Evolutionary conservation across 768 basidiomycete species (phyloP).

Genomic region (Tylopilus rubrobrunneus): DNA sequence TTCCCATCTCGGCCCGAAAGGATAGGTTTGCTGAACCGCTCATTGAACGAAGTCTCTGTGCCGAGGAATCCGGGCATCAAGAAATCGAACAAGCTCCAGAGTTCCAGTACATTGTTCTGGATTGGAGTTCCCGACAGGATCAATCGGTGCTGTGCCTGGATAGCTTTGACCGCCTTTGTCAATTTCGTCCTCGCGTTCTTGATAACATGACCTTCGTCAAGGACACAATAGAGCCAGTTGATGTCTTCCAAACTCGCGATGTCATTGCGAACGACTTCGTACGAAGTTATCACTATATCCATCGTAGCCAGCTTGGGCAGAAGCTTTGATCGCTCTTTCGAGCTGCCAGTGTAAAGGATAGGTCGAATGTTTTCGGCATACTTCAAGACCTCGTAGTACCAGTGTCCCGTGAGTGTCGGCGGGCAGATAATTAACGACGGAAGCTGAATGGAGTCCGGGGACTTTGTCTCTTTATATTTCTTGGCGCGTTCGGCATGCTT

Average conservation of each 20-base stretch:
- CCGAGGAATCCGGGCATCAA: slow-evolving; percentile 99
- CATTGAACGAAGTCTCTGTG: slow-evolving; percentile 92
- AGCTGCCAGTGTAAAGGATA: slow-evolving; percentile 84
- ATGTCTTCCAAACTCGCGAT: slow-evolving; percentile 67
- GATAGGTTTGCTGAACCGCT: slow-evolving; percentile 94
- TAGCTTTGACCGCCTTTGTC: slow-evolving; percentile 90
- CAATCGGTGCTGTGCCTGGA: slow-evolving; percentile 88
- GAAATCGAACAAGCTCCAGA: slow-evolving; percentile 99
- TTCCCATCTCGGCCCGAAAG: slow-evolving; percentile 93
- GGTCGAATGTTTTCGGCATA: slow-evolving; percentile 84
- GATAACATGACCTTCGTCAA: slow-evolving; percentile 98
- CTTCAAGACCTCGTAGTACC: slow-evolving; percentile 97
- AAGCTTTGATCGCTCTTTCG: slow-evolving; percentile 72
- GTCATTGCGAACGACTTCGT: slow-evolving; percentile 97
- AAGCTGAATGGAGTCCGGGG: slow-evolving; percentile 76
- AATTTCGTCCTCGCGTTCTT: slow-evolving; percentile 99
- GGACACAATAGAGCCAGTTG: slow-evolving; percentile 92
- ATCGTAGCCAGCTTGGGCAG: slow-evolving; percentile 60
- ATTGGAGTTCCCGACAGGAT: slow-evolving; percentile 97
- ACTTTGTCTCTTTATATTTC: slow-evolving; percentile 58
- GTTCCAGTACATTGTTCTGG: slow-evolving; percentile 96
- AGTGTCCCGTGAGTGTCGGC: slow-evolving; percentile 96
- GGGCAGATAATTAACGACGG: slow-evolving; percentile 96
- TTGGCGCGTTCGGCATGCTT: slow-evolving; percentile 87
- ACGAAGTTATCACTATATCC: slow-evolving; percentile 96